Evolutionary conservation across 495 filamentous ascomycete genomes (phyloP), one percentile per base, ranked within the genome.

Genomic region (Trypethelium eluteriae): DNA sequence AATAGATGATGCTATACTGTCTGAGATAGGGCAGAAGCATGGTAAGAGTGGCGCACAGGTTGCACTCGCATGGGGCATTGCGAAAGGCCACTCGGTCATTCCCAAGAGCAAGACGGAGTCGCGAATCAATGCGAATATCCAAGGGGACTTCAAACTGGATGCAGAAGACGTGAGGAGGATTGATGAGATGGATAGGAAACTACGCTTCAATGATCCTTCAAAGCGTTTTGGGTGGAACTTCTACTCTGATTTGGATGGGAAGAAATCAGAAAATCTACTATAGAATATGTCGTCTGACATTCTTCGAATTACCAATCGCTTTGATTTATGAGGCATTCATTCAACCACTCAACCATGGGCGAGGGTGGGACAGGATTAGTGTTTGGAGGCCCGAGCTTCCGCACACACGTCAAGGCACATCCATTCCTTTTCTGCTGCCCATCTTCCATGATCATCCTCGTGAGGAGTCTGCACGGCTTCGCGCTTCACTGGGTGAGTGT

Each of bases 41-140:
- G 76, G 79, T 63, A 89, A 88, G 73, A 83, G 73, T 2, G 80
- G 83, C 0, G 83, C 86, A 9, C 85, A 89, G 73, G 80, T 85
- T 36, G 81, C 85, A 18, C 79, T 91, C 34, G 85, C 84, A 0
- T 86, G 84, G 88, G 88, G 85, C n/a, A 80, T 91, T 38, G 74
- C 81, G n/a, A 75, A 83, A 38, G 88, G 85, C 10, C 83, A 84
- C 38, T 78, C 78, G 4, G 87, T 91, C 11, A 79, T 93, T 62
- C 86, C 88, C 2, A 93, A 91, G 79, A 82, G 79, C 47, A 79
- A 77, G 73, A 80, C 75, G 14, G 68, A 73, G 66, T 72, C 73
- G 35, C 70, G 86, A 6, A 88, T 89, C 67, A 77, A 74, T 70
- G 68, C 66, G 14, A 89, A 88, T 68, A 67, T 88, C 16, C 83